Conservation (phyloP, 257 asterid species). For the Solanum sitiens region DNA sequence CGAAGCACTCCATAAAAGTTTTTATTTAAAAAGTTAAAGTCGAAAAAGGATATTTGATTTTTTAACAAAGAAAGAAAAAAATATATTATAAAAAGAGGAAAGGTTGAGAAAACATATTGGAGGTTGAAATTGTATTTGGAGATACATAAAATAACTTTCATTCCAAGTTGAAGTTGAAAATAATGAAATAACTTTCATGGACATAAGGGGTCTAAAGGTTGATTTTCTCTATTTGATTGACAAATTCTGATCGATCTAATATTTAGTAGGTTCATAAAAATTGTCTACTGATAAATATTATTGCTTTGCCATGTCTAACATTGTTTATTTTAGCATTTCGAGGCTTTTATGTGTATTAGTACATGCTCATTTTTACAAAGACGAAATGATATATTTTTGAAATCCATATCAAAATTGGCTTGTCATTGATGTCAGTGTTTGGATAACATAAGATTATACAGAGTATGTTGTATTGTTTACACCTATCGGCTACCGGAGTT, state of each 20-base stretch:
- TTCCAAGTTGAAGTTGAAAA: neutral
- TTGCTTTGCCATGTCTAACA: neutral
- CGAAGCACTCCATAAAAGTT: too few relatives aligned
- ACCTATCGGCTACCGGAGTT: neutral
- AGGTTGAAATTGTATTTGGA: neutral
- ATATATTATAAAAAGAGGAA: neutral
- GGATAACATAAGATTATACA: neutral
- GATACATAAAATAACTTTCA: neutral
- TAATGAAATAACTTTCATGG: neutral
- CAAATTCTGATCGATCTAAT: neutral
- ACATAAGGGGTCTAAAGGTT: neutral
- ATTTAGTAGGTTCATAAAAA: neutral
- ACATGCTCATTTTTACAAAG: neutral
- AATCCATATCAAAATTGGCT: neutral
- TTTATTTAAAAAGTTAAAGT: neutral
- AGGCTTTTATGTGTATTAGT: neutral
- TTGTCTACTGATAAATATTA: neutral
- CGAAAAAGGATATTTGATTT: neutral
- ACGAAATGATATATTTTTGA: too few relatives aligned
- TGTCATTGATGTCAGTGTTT: neutral
- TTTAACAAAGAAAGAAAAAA: too few relatives aligned
- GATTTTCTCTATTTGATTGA: neutral
- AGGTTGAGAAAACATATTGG: neutral
- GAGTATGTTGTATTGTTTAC: neutral
- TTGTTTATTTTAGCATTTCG: neutral